Conservation (phyloP, 2,329 filamentous ascomycete species). For the Epichloe uncinata region DNA sequence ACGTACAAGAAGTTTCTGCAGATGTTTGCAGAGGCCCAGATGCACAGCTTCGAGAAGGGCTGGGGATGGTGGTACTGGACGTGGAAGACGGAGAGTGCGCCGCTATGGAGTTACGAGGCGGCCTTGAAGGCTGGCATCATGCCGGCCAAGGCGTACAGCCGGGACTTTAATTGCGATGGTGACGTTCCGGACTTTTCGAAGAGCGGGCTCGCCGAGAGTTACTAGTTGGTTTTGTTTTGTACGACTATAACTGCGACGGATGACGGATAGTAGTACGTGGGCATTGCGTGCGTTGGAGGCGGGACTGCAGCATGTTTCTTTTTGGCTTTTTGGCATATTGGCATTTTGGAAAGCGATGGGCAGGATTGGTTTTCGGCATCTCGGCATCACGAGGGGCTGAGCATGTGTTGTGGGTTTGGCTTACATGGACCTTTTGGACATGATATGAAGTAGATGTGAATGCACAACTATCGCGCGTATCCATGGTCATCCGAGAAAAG, state of each 20-base stretch:
- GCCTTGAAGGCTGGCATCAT: slow-evolving; percentile 68
- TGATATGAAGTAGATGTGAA: too few relatives aligned
- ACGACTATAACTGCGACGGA: neutral
- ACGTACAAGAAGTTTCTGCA: slow-evolving; percentile 75
- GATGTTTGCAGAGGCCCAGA: slow-evolving; percentile 91
- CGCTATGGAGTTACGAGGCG: slow-evolving; percentile 86
- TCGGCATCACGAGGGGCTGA: neutral
- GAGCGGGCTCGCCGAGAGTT: slow-evolving; percentile 36
- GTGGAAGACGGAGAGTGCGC: slow-evolving; percentile 76
- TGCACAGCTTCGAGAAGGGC: slow-evolving; percentile 82
- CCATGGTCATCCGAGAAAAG: too few relatives aligned
- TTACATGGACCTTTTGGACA: too few relatives aligned
- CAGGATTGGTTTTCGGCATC: neutral
- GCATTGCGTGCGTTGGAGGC: neutral
- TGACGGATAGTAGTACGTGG: neutral
- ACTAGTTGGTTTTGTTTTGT: slow-evolving; percentile 12
- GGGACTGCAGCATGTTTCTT: neutral
- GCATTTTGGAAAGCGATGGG: neutral
- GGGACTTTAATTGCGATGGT: slow-evolving; percentile 53
- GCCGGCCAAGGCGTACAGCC: slow-evolving; percentile 58
- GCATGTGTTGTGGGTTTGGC: too few relatives aligned
- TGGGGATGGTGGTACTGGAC: slow-evolving; percentile 99
- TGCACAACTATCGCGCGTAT: too few relatives aligned
- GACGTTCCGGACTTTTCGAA: slow-evolving; percentile 39
- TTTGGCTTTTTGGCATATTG: neutral